Percentiles rank a stretch among this genome's conserved stretches.
phyloP scores from a whole-genome alignment of 768 basidiomycete species.

The Termitomyces sp. region DNA sequence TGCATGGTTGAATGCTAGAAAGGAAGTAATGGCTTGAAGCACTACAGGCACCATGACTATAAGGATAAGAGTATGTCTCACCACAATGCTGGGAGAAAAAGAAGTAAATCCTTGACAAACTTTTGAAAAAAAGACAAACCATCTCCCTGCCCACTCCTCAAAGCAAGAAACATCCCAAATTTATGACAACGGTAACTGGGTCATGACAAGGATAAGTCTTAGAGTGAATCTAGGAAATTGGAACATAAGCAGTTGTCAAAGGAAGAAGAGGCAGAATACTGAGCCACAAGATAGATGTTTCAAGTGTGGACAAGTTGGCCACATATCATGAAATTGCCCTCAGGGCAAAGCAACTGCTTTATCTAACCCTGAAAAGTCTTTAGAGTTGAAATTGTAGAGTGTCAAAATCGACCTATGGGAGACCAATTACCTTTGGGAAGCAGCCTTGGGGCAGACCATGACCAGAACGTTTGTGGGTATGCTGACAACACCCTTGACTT shows the following conservation, averaged over 20 bases:
- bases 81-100: neutral
- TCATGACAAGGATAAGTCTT: too few relatives aligned
- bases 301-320: conserved; percentile 2
- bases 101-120: neutral
- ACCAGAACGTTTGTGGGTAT: neutral
- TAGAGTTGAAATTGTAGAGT: neutral
- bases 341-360: neutral
- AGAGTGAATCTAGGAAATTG: neutral
- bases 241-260: neutral
- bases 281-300: conserved; percentile 6
- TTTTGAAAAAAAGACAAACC: neutral
- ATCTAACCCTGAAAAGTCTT: neutral
- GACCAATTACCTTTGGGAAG: neutral
- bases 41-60: neutral
- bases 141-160: neutral
- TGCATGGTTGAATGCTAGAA: too few relatives aligned
- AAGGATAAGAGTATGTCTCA: too few relatives aligned
- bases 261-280: conserved; percentile 4
- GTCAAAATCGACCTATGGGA: neutral
- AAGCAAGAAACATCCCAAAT: too few relatives aligned
- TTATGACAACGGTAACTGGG: neutral
- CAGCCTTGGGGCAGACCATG: neutral
- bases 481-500: neutral
- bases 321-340: conserved; percentile 4
- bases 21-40: too few relatives aligned